Evolutionary conservation across 2,329 filamentous ascomycete species (phyloP), one percentile per base, ranked within the genome.

Genomic region (Venturia oleaginea): DNA sequence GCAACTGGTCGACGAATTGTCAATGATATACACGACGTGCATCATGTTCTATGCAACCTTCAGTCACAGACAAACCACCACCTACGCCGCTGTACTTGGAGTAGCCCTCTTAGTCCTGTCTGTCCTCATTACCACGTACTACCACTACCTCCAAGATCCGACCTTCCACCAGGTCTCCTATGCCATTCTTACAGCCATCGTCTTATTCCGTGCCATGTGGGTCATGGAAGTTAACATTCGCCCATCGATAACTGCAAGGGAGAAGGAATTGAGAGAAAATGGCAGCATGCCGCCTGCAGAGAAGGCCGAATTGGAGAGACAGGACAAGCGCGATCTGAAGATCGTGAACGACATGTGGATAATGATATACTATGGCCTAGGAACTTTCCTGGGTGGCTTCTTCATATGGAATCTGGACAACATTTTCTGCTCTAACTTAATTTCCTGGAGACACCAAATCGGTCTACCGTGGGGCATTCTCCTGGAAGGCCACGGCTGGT

Each of bases 161-260:
- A 79, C 84, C 1, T 95, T 95, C 74, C 91, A 95, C 76, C 90
- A 95, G 73, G 86, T 85, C 66, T 88, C 87, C 4, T 95, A 92
- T 69, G 89, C 86, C 1, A 72, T 88, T 3, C 77, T 95, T 54
- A 94, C 90, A 0, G 81, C 82, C 5, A 79, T 86, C 51, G 85
- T 93, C 27, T 80, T 94, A 30, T 78, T 89, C 63, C 85, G 89
- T 40, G 88, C 86, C 69, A 87, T 92, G 79, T 91, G 86, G 72
- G 84, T 90, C 32, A 93, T 93, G 88, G 87, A 90, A 69, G 75
- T 81, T 61, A 84, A 81, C 40, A 77, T 90, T 46, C 80, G 86
- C 13, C 86, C 86, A 8, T 81, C 78, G 6, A 79, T 83, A 63
- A 72, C 74, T 27, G 71, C 72, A 24, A 68, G 74, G 78, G 67